Conservation (phyloP, 768 basidiomycete species). For the Phaeotremella skinneri region DNA sequence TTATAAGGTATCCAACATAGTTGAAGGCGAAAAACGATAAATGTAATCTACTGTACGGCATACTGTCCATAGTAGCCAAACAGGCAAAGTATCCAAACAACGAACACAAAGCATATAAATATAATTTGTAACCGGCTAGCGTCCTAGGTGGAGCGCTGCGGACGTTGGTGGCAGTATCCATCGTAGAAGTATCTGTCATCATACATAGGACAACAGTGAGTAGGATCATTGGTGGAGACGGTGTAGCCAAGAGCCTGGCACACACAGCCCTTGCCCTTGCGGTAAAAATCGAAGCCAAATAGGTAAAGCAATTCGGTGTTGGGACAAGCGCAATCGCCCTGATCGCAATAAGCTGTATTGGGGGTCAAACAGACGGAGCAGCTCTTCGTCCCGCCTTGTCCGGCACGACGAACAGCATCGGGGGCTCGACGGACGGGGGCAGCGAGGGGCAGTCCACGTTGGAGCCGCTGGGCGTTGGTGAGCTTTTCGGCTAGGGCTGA, state of each 20-base stretch:
- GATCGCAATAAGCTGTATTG: background rate
- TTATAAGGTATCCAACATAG: too few relatives aligned
- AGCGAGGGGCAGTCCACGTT: slow-evolving; percentile 18
- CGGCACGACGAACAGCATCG: background rate
- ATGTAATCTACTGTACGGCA: too few relatives aligned
- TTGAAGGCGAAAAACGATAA: too few relatives aligned
- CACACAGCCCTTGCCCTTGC: background rate
- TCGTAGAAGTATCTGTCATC: background rate
- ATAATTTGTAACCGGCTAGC: background rate
- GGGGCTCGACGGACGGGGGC: background rate
- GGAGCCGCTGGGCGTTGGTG: slow-evolving; percentile 21
- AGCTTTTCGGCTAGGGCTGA: background rate
- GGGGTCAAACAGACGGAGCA: background rate
- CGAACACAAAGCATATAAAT: too few relatives aligned
- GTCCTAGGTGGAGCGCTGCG: background rate
- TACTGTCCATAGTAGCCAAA: too few relatives aligned
- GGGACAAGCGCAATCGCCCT: background rate
- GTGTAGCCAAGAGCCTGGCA: background rate
- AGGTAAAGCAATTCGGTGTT: background rate
- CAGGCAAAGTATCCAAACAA: too few relatives aligned
- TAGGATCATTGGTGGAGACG: background rate
- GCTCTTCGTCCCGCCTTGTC: background rate
- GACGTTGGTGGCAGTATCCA: background rate
- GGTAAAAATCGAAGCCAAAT: background rate
- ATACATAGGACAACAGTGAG: background rate